Base-by-base conservation (phyloP, 306 rosid species). In the Begonia masoniana region DNA sequence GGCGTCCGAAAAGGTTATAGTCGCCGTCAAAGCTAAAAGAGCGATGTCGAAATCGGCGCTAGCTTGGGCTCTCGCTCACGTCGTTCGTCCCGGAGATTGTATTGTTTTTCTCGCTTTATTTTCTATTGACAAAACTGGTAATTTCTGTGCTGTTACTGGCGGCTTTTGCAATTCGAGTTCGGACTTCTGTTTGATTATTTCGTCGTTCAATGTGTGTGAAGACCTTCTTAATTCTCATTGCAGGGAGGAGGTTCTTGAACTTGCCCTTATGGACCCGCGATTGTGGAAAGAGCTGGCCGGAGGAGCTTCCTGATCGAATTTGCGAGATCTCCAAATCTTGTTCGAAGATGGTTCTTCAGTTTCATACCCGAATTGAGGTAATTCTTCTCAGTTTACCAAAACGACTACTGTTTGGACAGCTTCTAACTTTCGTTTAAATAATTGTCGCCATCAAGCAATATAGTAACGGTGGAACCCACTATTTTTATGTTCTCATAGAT, bases 41-140 rank as follows among this genome's bases (percentile, higher is more conserved):
- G 68, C 74, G 62, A 79, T 91, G 56, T 83, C 92, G 47, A 86
- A 80, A 62, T 39, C 79, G 21, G 78, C 94, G 43, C 73, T 91
- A 58, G 82, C 82, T 5, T 91, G 96, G 99, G 99, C 94, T 21
- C 92, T 91, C 56, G 77, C 89, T 62, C 94, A 91, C 58, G 83
- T 91, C 31, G 88, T 75, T 62, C 92, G 74, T 50, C 85, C 82
- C 58, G 74, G 76, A 60, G 92, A 86, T 50, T 69, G 84, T 53
- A 78, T 91, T 39, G 83, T 96, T 10, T 73, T 91, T 14, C 88
- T 91, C 51, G 96, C 99, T 51, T 74, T 91, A 6, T 71, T 80
- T 55, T 74, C 78, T 16, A 59, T 66, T 10, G 72, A 66, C 49
- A 83, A 74, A 65, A 51, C 78, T 17, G 85, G 97, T 88, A 74